Conservation (phyloP, 2,329 filamentous ascomycete genomes). For the Ilyonectria robusta region DNA sequence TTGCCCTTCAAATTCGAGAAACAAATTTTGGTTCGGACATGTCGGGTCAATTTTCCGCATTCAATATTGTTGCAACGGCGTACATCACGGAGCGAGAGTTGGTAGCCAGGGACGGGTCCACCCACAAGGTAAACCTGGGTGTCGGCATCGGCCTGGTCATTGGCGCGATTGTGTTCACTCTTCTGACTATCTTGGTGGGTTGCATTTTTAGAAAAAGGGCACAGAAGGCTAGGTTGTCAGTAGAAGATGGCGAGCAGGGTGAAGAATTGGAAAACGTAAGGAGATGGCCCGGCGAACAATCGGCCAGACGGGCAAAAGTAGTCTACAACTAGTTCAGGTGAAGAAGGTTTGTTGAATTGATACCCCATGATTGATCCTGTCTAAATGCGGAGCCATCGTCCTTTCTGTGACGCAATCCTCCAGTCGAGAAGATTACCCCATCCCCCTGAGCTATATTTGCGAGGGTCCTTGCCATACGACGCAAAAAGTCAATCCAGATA, state of each 20-base stretch:
- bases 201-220: slow-evolving; percentile 19
- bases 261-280: neutral
- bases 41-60: slow-evolving; percentile 35
- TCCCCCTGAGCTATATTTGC: neutral
- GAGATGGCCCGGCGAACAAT: neutral
- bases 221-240: slow-evolving; percentile 34
- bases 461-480: neutral
- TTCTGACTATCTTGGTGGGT: slow-evolving; percentile 21
- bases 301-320: slow-evolving; percentile 15
- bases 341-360: slow-evolving; percentile 20
- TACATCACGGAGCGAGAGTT: slow-evolving; percentile 28
- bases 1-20: slow-evolving; percentile 31
- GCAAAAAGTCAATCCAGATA: neutral
- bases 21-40: slow-evolving; percentile 16
- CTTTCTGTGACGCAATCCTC: slow-evolving; percentile 19
- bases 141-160: slow-evolving; percentile 33
- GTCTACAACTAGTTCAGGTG: slow-evolving; percentile 17
- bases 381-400: neutral
- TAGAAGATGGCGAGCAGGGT: slow-evolving; percentile 15
- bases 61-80: slow-evolving; percentile 26
- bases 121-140: slow-evolving; percentile 22
- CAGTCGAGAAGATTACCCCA: neutral
- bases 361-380: slow-evolving; percentile 27
- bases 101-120: slow-evolving; percentile 1
- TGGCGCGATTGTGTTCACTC: slow-evolving; percentile 23